phyloP scores from a whole-genome alignment of 768 basidiomycete species.

The Sutorius australiensis region DNA sequence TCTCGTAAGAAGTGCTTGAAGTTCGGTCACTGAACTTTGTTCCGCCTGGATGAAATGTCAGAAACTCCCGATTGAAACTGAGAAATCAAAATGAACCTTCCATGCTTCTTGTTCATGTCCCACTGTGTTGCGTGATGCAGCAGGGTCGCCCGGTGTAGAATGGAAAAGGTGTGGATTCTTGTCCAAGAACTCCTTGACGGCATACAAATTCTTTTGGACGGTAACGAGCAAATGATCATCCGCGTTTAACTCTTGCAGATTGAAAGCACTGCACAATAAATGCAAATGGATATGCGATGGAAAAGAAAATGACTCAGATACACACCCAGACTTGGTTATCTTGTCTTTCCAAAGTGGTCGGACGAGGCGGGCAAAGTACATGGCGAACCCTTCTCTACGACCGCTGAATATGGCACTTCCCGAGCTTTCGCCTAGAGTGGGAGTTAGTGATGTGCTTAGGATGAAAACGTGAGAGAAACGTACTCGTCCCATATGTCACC shows the following conservation, averaged over 20 bases:
- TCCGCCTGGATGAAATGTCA: slow-evolving; percentile 54
- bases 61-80: background rate
- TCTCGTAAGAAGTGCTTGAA: slow-evolving; percentile 70
- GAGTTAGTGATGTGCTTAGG: background rate
- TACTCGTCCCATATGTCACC: slow-evolving; percentile 72
- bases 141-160: slow-evolving; percentile 68
- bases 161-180: slow-evolving; percentile 85
- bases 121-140: slow-evolving; percentile 49
- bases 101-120: slow-evolving; percentile 82
- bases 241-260: slow-evolving; percentile 56
- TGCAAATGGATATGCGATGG: background rate
- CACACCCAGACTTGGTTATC: slow-evolving; percentile 63
- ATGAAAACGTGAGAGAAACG: slow-evolving; percentile 17
- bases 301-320: background rate
- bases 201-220: slow-evolving; percentile 77
- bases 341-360: slow-evolving; percentile 86
- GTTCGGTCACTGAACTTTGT: slow-evolving; percentile 74
- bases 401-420: slow-evolving; percentile 82
- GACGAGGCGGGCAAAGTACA: slow-evolving; percentile 83
- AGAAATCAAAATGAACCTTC: slow-evolving; percentile 51
- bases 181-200: slow-evolving; percentile 71
- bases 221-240: slow-evolving; percentile 58
- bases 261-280: slow-evolving; percentile 34
- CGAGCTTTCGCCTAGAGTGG: slow-evolving; percentile 52
- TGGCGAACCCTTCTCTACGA: slow-evolving; percentile 80